Percentiles rank a stretch among this genome's conserved stretches.
phyloP scores from a whole-genome alignment of 2,329 filamentous ascomycete genomes.

The Beauveria medogensis region DNA sequence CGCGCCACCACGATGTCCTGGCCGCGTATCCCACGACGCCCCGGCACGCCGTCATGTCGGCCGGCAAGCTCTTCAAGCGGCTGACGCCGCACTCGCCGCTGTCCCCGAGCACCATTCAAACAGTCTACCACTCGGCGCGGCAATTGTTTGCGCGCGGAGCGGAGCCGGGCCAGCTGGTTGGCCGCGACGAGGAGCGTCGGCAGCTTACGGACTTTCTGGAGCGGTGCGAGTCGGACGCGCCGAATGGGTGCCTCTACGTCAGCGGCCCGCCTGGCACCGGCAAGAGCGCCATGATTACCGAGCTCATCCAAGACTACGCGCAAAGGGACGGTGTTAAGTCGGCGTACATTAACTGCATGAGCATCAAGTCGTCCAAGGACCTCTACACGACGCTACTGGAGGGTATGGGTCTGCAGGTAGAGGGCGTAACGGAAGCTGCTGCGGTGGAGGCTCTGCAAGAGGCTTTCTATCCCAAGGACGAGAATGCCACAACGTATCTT shows the following conservation, averaged over 20 bases:
- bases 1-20: constrained; percentile 72
- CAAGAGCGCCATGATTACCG: constrained; percentile 87
- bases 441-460: constrained; percentile 60
- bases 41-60: constrained; percentile 72
- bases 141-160: constrained; percentile 79
- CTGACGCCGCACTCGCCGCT: constrained; percentile 68
- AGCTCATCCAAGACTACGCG: constrained; percentile 58
- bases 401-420: constrained; percentile 51
- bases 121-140: constrained; percentile 78
- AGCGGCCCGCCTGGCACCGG: constrained; percentile 94
- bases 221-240: constrained; percentile 48
- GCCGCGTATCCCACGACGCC: constrained; percentile 68
- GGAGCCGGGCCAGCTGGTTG: constrained; percentile 66
- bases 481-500: constrained; percentile 55
- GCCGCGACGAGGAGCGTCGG: constrained; percentile 60
- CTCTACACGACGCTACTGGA: constrained; percentile 74
- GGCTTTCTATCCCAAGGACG: constrained; percentile 60
- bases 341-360: constrained; percentile 93
- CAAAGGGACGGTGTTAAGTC: constrained; percentile 50
- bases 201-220: constrained; percentile 64
- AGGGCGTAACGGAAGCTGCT: constrained; percentile 52
- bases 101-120: constrained; percentile 60
- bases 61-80: constrained; percentile 67
- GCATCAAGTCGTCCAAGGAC: constrained; percentile 80
- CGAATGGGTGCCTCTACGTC: constrained; percentile 82